phyloP scores from a whole-genome alignment of 164 flowering plant genomes.

The Macadamia integrifolia region DNA sequence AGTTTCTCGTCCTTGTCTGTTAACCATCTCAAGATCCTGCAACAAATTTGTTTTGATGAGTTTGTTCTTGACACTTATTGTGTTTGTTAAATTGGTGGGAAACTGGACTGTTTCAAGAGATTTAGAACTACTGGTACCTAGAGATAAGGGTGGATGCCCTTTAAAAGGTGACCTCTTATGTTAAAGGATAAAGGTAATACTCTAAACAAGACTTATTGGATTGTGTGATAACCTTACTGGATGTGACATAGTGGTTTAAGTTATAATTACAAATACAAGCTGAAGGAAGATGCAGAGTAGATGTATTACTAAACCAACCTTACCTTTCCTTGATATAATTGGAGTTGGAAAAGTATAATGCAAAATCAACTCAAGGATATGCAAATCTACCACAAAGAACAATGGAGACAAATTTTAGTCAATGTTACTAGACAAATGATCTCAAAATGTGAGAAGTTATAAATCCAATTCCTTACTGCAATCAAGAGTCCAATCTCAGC shows the following conservation, averaged over 20 bases:
- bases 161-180: too few relatives aligned
- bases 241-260: too few relatives aligned
- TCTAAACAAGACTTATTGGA: too few relatives aligned
- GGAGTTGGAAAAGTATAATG: conserved; percentile 55
- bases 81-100: too few relatives aligned
- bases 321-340: conserved; percentile 80
- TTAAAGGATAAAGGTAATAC: too few relatives aligned
- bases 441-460: not conserved
- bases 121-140: too few relatives aligned
- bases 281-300: too few relatives aligned
- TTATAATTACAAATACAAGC: too few relatives aligned
- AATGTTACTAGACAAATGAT: not conserved
- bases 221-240: too few relatives aligned
- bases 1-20: conserved; percentile 55
- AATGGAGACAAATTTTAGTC: not conserved
- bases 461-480: conserved; percentile 43
- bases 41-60: not conserved
- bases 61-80: too few relatives aligned
- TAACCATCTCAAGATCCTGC: conserved; percentile 78
- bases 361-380: conserved; percentile 28
- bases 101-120: too few relatives aligned
- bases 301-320: not conserved
- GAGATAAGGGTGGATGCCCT: too few relatives aligned
- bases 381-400: conserved; percentile 36
- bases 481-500: conserved; percentile 87